Percentiles rank a stretch among this genome's conserved stretches.
These are phyloP conservation scores for Malassezia yamatoensis DNA, from an alignment of 1,284 basidiomycete genomes.

Conservation along the genomic window DNA sequence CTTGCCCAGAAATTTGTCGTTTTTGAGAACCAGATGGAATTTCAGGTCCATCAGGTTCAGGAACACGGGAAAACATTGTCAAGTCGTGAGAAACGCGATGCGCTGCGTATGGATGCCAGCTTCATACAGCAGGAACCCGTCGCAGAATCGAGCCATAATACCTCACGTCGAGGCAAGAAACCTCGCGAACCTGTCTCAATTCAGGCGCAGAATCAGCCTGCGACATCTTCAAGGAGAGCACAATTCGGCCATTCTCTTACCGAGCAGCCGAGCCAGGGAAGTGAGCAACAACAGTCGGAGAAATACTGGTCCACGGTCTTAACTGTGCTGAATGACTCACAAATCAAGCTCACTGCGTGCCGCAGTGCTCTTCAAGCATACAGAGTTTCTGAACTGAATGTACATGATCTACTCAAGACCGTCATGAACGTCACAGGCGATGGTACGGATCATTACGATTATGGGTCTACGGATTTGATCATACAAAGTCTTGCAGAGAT, in stretches of 20 bases:
- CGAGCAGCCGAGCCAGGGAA: not conserved
- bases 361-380: conserved; percentile 71
- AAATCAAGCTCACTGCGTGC: conserved; percentile 64
- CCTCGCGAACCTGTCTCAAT: conserved; percentile 3
- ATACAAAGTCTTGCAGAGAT: conserved; percentile 59
- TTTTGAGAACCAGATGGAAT: conserved; percentile 72
- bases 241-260: conserved; percentile 16
- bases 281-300: conserved; percentile 2
- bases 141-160: not conserved
- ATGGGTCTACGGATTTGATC: conserved; percentile 52
- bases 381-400: conserved; percentile 65
- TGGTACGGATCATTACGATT: conserved; percentile 15
- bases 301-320: conserved; percentile 61
- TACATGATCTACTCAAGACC: conserved; percentile 74
- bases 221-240: conserved; percentile 15
- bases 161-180: conserved; percentile 18
- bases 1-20: conserved; percentile 86
- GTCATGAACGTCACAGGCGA: conserved; percentile 71
- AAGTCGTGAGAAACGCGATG: conserved; percentile 65
- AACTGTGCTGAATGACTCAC: conserved; percentile 57
- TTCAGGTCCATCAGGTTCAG: conserved; percentile 82
- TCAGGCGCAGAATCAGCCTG: not conserved
- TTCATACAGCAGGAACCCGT: conserved; percentile 59
- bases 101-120: conserved; percentile 65
- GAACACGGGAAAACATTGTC: conserved; percentile 73